Conservation (phyloP, 73 alveolate genomes). For the Urostyla sp. region DNA sequence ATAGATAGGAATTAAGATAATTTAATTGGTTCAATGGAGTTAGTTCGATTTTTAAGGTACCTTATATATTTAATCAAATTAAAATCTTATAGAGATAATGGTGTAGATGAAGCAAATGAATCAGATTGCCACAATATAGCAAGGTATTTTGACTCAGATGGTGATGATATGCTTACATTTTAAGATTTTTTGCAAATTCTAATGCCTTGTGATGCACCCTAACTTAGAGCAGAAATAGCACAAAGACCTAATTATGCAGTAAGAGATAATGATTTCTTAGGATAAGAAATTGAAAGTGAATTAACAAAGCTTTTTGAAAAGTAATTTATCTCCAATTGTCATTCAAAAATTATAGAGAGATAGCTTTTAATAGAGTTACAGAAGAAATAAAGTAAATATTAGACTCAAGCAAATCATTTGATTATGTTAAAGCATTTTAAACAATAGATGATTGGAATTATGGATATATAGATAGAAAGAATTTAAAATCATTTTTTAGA, state of each 20-base stretch:
- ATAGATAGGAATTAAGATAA: constrained; percentile 29
- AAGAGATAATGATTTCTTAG: constrained; percentile 12
- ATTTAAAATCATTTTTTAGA: constrained; percentile 57
- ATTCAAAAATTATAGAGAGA: not conserved
- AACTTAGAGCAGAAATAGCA: constrained; percentile 10
- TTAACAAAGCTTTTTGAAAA: constrained; percentile 45
- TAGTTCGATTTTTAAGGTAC: not conserved
- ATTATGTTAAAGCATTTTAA: constrained; percentile 34
- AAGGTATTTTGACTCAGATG: not conserved
- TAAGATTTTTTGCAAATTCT: constrained; percentile 50
- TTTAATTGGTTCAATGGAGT: not conserved
- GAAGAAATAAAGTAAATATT: constrained; percentile 54
- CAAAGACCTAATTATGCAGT: constrained; percentile 53
- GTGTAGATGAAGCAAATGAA: constrained; percentile 27
- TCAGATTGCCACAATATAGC: not conserved
- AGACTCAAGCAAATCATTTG: constrained; percentile 13
- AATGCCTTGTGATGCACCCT: constrained; percentile 53
- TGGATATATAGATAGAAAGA: constrained; percentile 56
- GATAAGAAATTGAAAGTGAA: constrained; percentile 44
- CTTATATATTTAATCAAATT: not conserved
- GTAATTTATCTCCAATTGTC: constrained; percentile 4
- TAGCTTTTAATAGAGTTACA: not conserved
- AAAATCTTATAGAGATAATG: not conserved
- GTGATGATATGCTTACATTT: not conserved
- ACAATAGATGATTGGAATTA: constrained; percentile 68